Evolutionary conservation across 2,329 filamentous ascomycete species (phyloP).

Genomic region (Pestalotiopsis sp.): DNA sequence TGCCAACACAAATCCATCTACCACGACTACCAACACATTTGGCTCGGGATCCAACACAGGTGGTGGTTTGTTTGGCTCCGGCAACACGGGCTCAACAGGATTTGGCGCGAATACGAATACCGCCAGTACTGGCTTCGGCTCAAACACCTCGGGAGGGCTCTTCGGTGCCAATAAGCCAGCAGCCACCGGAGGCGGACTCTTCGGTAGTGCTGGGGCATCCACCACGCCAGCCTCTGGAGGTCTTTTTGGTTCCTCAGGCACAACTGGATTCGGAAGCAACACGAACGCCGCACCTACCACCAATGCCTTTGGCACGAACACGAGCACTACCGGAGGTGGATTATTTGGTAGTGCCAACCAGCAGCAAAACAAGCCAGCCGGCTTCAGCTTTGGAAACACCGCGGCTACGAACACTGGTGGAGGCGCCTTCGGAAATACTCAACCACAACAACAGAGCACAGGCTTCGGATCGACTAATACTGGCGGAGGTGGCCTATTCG

Average conservation of each 20-base stretch:
- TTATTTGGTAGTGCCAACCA: conserved; percentile 7
- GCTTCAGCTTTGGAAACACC: conserved; percentile 26
- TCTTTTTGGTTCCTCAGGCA: conserved; percentile 43
- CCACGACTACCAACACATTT: conserved; percentile 23
- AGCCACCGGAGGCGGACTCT: not conserved
- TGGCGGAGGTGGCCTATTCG: conserved; percentile 38
- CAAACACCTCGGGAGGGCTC: conserved; percentile 22
- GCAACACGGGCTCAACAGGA: conserved; percentile 17
- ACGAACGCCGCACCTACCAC: not conserved
- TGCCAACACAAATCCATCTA: conserved; percentile 14
- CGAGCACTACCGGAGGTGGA: conserved; percentile 10
- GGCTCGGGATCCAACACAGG: conserved; percentile 24
- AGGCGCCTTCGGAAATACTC: conserved; percentile 30
- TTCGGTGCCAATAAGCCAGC: conserved; percentile 41
- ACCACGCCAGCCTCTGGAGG: conserved; percentile 28
- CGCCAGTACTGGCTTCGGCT: conserved; percentile 25
- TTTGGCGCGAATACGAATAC: conserved; percentile 29
- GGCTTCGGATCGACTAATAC: conserved; percentile 18
- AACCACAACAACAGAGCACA: conserved; percentile 13
- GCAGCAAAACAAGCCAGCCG: conserved; percentile 14
- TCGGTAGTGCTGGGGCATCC: not conserved
- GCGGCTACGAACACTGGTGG: conserved; percentile 21
- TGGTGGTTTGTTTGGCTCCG: conserved; percentile 33
- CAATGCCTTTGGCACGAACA: conserved; percentile 17
- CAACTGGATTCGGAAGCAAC: not conserved